Evolutionary conservation across 371 early-diverging fungal species (phyloP), one percentile per base, ranked within the genome.

Genomic region (Cokeromyces recurvatus): DNA sequence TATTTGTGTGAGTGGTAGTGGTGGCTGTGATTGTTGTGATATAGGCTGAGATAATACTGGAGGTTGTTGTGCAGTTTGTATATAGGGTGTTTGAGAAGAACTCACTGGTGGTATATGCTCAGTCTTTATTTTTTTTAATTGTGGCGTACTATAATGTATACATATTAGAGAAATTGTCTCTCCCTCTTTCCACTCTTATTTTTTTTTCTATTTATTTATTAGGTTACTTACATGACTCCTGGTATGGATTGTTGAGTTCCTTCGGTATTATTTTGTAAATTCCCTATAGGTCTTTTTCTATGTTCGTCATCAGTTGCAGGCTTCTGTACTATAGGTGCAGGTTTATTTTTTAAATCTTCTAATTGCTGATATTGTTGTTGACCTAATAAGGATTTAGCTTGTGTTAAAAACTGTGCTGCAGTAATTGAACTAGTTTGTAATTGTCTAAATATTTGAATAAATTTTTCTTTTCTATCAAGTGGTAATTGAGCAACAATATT

Each of bases 301-400:
- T 29, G n/a, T n/a, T n/a, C n/a, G n/a, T 27, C 31, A 5, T 31
- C 42, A 15, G 36, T 27, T 1, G 17, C 17, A 14, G 55, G 41
- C 48, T 37, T n/a, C n/a, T n/a, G n/a, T n/a, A n/a, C n/a, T n/a
- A n/a, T n/a, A n/a, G n/a, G n/a, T n/a, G n/a, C 21, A 3, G 68
- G 64, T 32, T 58, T 59, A 24, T 59, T 66, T 35, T 72, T 72
- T n/a, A 69, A 41, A 51, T 70, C 59, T 37, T 74, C 69, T 35
- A 74, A 48, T 45, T 64, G 63, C 38, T 66, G 64, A 38, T 63
- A 74, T 46, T 68, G 62, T 20, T 68, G 74, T 17, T 64, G 55
- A 19, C 60, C 74, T 16, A 74, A 47, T 31, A 74, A 35, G 4
- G 32, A 38, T 43, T 62, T 67, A 5, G 74, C 67, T 48, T 66